phyloP scores from a whole-genome alignment of 768 basidiomycete genomes.

The Boletus rex-veris region DNA sequence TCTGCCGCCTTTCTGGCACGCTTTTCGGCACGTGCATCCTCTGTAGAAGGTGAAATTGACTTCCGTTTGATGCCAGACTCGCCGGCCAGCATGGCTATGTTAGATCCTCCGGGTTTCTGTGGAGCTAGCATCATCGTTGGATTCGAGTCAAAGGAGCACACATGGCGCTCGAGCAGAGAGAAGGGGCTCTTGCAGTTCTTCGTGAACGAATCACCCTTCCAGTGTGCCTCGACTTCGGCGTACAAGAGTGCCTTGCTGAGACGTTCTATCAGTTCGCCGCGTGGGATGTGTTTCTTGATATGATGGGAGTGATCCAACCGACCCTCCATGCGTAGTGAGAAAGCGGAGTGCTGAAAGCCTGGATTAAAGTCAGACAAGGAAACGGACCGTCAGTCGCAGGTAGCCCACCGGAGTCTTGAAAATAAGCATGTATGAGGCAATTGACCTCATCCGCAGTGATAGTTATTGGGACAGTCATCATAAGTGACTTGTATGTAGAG shows the following conservation, averaged over 20 bases:
- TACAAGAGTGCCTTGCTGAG: conserved; percentile 79
- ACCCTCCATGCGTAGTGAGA: conserved; percentile 72
- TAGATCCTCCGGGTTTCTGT: conserved; percentile 18
- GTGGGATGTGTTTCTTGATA: conserved; percentile 69
- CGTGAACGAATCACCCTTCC: conserved; percentile 59
- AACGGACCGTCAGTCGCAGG: background rate
- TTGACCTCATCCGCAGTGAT: conserved; percentile 84
- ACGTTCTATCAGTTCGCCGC: conserved; percentile 79
- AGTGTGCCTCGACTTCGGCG: conserved; percentile 80
- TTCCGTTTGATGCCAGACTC: conserved; percentile 48
- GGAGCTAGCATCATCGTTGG: conserved; percentile 14
- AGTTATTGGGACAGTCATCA: conserved; percentile 46
- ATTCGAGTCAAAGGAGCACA: conserved; percentile 55
- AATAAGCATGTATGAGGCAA: conserved; percentile 79
- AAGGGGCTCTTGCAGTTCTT: conserved; percentile 67
- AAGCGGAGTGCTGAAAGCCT: conserved; percentile 84
- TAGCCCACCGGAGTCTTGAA: conserved; percentile 71
- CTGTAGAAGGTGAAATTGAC: conserved; percentile 41
- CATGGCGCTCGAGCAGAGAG: conserved; percentile 71
- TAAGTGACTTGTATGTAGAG: background rate
- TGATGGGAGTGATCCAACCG: conserved; percentile 67
- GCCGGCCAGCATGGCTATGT: background rate
- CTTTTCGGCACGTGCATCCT: conserved; percentile 58
- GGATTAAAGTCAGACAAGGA: conserved; percentile 7
- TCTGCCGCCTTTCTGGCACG: conserved; percentile 52